Base-by-base conservation (phyloP, 148 eudicot genomes). In the Beta vulgaris region DNA sequence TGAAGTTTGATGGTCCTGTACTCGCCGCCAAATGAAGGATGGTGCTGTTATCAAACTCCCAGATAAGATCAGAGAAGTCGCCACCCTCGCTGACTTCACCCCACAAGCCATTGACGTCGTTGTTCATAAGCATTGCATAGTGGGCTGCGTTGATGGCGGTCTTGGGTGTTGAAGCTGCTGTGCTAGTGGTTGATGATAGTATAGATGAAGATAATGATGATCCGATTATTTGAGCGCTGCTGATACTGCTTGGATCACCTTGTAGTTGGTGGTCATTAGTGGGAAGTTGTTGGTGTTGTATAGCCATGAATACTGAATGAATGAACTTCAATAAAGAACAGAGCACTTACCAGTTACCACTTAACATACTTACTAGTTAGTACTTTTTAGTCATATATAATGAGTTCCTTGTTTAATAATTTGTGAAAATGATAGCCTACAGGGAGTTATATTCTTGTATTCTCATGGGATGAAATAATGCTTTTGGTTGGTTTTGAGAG, bases 21-120 rank as follows among this genome's bases (percentile, higher is more conserved):
- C 42, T 65, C 4, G 68, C 76, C 13, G 71, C 76, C n/a, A 78
- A 7, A 61, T 78, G 81, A 36, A 78, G 81, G 6, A 43, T 55
- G 15, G 76, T 44, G 67, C 76, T 64, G 29, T 65, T 31, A 29
- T 72, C 81, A 0, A 32, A 54, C 28, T 32, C 44, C 1, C 71
- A 35, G 29, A 13, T 4, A 6, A 69, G 74, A 8, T 59, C 39
- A 2, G 68, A 59, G 32, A 69, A 19, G 40, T 59, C 34, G 16
- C 18, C 4, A 28, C 23, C 64, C 40, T 68, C 18, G 4, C 13
- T 26, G 23, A 53, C 9, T 21, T 34, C 73, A 1, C 3, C 1
- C 25, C 3, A 0, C 19, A 76, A 34, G 37, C 3, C 58, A 6
- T 7, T 0, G 43, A 11, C 12, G 15, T 70, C 15, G 53, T 54